These are phyloP conservation scores for Pseudogymnoascus sp. DNA, from an alignment of 2,329 filamentous ascomycete genomes.

Conservation along the genomic window DNA sequence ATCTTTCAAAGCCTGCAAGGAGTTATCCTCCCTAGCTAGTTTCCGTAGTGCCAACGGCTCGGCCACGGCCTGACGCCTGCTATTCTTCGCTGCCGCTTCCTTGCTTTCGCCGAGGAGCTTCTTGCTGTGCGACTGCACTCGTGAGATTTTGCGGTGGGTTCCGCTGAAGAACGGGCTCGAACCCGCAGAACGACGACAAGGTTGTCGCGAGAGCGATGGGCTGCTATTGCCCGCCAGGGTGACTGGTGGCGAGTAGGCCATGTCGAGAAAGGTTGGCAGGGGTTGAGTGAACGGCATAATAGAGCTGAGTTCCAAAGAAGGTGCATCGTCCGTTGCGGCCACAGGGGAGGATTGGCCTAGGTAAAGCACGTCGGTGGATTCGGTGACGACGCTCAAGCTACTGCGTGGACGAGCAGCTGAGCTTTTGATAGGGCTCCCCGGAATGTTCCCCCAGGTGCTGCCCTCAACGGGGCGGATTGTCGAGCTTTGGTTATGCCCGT, in stretches of 20 bases:
- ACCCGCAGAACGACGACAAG: slow-evolving; percentile 19
- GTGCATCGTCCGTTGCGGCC: background rate
- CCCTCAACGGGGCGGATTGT: slow-evolving; percentile 17
- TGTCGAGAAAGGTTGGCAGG: background rate
- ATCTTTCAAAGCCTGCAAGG: background rate
- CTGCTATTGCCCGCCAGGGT: background rate
- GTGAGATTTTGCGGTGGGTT: slow-evolving; percentile 14
- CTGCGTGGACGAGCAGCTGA: slow-evolving; percentile 12
- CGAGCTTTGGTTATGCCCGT: background rate
- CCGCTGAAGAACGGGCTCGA: slow-evolving; percentile 25
- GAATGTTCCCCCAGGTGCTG: slow-evolving; percentile 11
- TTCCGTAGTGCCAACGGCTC: background rate
- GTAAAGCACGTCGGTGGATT: slow-evolving; percentile 16
- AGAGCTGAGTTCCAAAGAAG: background rate
- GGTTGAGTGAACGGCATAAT: background rate
- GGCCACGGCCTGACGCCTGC: background rate
- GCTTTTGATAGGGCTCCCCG: slow-evolving; percentile 10
- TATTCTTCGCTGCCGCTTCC: background rate
- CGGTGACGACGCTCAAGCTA: slow-evolving; percentile 15
- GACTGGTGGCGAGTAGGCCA: background rate
- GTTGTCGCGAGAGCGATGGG: slow-evolving; percentile 8
- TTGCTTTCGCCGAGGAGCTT: background rate
- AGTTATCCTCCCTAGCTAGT: background rate
- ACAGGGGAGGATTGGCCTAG: background rate
- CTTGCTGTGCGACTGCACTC: background rate